Conservation (phyloP, 164 flowering plant genomes). For the Kingdonia uniflora region DNA sequence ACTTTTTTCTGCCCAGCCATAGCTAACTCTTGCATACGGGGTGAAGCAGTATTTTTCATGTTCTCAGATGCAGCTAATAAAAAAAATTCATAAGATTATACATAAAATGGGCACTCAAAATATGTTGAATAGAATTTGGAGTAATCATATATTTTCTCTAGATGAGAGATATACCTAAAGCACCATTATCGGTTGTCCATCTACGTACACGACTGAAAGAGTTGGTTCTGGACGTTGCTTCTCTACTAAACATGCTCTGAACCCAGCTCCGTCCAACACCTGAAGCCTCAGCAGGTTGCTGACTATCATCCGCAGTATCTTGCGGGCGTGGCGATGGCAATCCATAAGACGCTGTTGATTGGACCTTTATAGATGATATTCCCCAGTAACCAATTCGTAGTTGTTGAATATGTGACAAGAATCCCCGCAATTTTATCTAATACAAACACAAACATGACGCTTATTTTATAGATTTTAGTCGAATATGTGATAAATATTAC, state of each 20-base stretch:
- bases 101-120: not conserved
- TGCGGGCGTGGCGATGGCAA: conserved; percentile 74
- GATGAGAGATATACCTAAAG: conserved; percentile 27
- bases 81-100: conserved; percentile 1
- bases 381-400: conserved; percentile 86
- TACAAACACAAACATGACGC: conserved; percentile 1
- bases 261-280: conserved; percentile 97
- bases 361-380: conserved; percentile 49
- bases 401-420: conserved; percentile 77
- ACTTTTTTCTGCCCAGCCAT: conserved; percentile 60
- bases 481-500: too few species aligned
- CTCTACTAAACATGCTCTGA: conserved; percentile 98
- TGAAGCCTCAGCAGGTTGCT: conserved; percentile 91
- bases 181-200: conserved; percentile 66
- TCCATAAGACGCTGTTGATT: conserved; percentile 47
- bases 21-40: conserved; percentile 47
- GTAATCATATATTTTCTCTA: too few species aligned
- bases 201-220: conserved; percentile 72
- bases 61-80: conserved; percentile 47
- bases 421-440: conserved; percentile 88
- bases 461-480: too few species aligned
- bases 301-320: conserved; percentile 45
- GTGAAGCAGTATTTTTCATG: conserved; percentile 28
- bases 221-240: conserved; percentile 45
- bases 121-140: not conserved